These are phyloP conservation scores for Papiliotrema nemorosa DNA, from an alignment of 1,284 basidiomycete genomes.

Conservation along the genomic window DNA sequence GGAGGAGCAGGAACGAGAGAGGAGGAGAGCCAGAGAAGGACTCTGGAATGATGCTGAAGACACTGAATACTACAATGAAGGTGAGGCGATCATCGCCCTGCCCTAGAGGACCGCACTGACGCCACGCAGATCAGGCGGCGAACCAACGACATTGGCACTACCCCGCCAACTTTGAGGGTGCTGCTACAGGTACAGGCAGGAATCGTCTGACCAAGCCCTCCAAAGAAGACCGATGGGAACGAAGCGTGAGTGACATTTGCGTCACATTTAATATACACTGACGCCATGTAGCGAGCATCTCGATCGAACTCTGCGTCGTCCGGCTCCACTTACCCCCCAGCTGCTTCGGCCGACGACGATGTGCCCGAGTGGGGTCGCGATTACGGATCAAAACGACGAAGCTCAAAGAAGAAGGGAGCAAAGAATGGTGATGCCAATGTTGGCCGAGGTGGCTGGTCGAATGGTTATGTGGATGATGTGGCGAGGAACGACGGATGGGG, in stretches of 20 bases:
- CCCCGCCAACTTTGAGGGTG: slow-evolving; percentile 51
- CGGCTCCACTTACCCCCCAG: slow-evolving; percentile 29
- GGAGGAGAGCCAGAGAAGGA: slow-evolving; percentile 35
- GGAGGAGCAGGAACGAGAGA: slow-evolving; percentile 23
- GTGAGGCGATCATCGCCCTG: slow-evolving; percentile 19
- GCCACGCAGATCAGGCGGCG: slow-evolving; percentile 36
- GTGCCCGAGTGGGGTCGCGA: slow-evolving; percentile 51
- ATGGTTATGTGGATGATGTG: slow-evolving; percentile 7
- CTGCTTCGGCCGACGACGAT: slow-evolving; percentile 41
- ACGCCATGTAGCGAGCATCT: slow-evolving; percentile 9
- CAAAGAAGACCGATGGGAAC: slow-evolving; percentile 37
- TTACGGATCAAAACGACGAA: slow-evolving; percentile 40
- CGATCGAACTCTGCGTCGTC: slow-evolving; percentile 16
- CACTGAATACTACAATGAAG: slow-evolving; percentile 46
- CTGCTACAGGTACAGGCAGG: slow-evolving; percentile 28
- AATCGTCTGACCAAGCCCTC: slow-evolving; percentile 7
- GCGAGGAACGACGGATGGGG: neutral
- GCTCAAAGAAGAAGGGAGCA: slow-evolving; percentile 20
- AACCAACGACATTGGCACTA: slow-evolving; percentile 50
- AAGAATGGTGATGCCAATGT: neutral
- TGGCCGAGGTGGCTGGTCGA: slow-evolving; percentile 8
- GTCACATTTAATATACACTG: neutral
- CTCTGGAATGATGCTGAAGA: slow-evolving; percentile 46
- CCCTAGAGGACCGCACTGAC: neutral
- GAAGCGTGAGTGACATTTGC: slow-evolving; percentile 15